Evolutionary conservation across 805 yeast species (phyloP), one percentile per base, ranked within the genome.

Genomic region (Vanderwaltozyma verrucispora): DNA sequence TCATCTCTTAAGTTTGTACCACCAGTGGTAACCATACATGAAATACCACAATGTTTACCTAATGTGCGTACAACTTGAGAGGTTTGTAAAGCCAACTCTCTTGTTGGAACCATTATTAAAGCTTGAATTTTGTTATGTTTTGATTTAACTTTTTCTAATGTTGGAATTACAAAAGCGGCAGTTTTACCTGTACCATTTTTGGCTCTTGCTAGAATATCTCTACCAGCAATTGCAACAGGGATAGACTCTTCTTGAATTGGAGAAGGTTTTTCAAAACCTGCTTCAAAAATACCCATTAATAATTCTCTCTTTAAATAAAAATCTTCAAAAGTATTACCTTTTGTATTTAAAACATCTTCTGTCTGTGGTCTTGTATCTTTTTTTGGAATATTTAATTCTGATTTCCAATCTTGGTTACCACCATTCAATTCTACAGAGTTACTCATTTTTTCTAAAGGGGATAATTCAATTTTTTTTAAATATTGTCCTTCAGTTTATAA

Each of bases 161-260:
- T 75, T 36, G 98, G 98, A 48, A 92, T 89, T 35, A 86, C 80
- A 60, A 92, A 92, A 6, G 98, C 94, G 1, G 97, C 98, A 8
- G 98, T 92, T 60, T 92, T 92, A 53, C 98, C 98, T 1, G 98
- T 92, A 46, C 98, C 98, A 64, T 92, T 92, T 60, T 92, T 92
- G 31, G 98, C 97, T 66, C 98, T 76, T 13, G 98, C 98, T 45
- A 92, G 72, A 42, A 92, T 82, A 62, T 92, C 98, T 65, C 95
- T 78, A 36, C 97, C 97, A 39, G 92, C 80, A 32, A 92, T 71
- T 1, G 96, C 96, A 54, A 86, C 85, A 2, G 98, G 98, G 40
- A 92, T 92, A 7, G 95, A 76, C 60, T 88, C 97, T 64, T 89
- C 96, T 64, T 92, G 98, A 57, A 92, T 87, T 15, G 98, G 98